Evolutionary conservation across 2,329 filamentous ascomycete genomes (phyloP), one percentile per base, ranked within the genome.

Genomic region (Arthroderma sp.): DNA sequence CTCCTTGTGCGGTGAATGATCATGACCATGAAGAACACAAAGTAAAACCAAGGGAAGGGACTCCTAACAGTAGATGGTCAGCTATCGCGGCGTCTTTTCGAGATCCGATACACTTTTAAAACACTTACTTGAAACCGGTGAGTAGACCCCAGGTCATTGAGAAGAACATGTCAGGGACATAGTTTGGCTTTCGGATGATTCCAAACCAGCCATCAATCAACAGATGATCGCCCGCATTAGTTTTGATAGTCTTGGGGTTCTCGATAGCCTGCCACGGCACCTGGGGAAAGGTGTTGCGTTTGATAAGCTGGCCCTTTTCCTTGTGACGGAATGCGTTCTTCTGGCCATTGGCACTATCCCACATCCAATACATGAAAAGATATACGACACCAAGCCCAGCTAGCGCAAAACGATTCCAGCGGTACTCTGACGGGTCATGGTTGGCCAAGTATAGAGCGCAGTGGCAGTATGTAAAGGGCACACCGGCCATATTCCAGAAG

Each of bases 401-500:
- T 7, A 94, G 78, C 54, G 82, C 81, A 63, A 77, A 82, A 56
- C 79, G 81, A 66, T 88, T 87, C 85, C 86, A 91, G 55, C 78
- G 79, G 73, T 95, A 95, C 59, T 82, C 82, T 38, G 82, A 79
- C 0, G 91, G 87, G 66, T 86, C 75, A 71, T 94, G 88, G 72
- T 87, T 91, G 63, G 89, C 89, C 54, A 95, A 80, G 74, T 88
- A 95, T 65, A 95, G 82, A 53, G 87, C 91, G 80, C 87, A 93
- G 77, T 95, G 90, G 77, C 89, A 95, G 79, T 95, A 95, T 56
- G 84, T 90, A 56, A 95, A 79, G 13, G 90, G 90, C 23, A 95
- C 90, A 63, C 90, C 90, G 47, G 90, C 89, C 70, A 95, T 78
- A 74, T 95, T 95, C 90, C 90, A 95, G 81, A 95, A 95, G 72